Evolutionary conservation across 768 basidiomycete species (phyloP), one percentile per base, ranked within the genome.

Genomic region (Xanthoconium purpureum): DNA sequence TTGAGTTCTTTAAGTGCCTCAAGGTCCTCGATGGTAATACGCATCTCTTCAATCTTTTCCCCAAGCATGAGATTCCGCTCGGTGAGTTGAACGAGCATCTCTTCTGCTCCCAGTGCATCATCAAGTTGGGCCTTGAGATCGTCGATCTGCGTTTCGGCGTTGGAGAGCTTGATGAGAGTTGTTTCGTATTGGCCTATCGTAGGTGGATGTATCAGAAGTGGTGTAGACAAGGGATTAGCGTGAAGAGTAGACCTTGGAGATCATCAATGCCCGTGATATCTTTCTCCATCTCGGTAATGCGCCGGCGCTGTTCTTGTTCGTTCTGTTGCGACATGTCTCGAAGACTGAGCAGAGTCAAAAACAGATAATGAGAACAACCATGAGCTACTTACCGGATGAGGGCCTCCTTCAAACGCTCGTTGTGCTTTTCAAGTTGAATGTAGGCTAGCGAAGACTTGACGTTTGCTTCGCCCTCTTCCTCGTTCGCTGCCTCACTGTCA

Each of bases 21-120:
- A 5, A 98, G 84, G 65, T 99, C 97, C 70, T 98, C 96, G 52
- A 98, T 93, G 0, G 91, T 91, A 52, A 92, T 87, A 13, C 93
- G 84, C 90, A 98, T 95, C 73, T 98, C 94, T 69, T 98, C 97
- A 61, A 98, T 94, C 84, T 94, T 95, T 91, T 98, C 96, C 57
- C 91, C 88, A 45, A 98, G 82, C 73, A 88, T 82, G 18, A 98
- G 80, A 67, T 97, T 98, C 5, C 95, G 84, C 64, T 97, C 96
- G 0, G 96, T 99, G 44, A 99, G 79, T 64, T 92, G 89, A 20
- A 97, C 93, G 14, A 98, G 83, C 82, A 99, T 89, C 57, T 99
- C 97, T 70, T 98, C 96, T 0, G 94, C 94, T 15, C 91, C 93
- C 2, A 96, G 77, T 0, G 97, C 93, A 70, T 95, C 94, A 64